A percentile compares a stretch with the other conserved stretches of the same genome.
Conservation (phyloP, 2,329 filamentous ascomycete genomes). For the Exophiala sideris region DNA sequence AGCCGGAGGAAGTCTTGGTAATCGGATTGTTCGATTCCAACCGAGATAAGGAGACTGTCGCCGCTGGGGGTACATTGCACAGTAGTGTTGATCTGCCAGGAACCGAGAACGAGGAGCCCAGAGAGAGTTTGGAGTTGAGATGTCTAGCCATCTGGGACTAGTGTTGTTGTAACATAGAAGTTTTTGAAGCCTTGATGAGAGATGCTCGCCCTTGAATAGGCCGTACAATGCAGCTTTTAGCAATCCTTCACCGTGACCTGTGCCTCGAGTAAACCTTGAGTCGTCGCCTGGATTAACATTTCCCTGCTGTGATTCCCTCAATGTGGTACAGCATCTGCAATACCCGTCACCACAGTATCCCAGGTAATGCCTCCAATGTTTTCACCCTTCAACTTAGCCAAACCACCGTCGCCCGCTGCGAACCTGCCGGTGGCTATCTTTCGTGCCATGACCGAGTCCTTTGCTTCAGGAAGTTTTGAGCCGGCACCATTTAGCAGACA, state of each 20-base stretch:
- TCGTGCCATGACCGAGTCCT: constrained; percentile 72
- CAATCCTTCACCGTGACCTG: no score
- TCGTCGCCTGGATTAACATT: not conserved
- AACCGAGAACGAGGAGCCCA: constrained; percentile 17
- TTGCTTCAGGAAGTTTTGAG: constrained; percentile 61
- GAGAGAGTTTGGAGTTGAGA: constrained; percentile 24
- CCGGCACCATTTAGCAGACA: constrained; percentile 64
- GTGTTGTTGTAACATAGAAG: not conserved
- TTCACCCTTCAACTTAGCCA: constrained; percentile 39
- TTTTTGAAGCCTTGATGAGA: no score
- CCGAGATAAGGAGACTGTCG: constrained; percentile 23
- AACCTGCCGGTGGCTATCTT: constrained; percentile 63
- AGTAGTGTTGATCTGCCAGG: constrained; percentile 22
- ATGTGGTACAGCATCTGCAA: constrained; percentile 12
- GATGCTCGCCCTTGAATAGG: not conserved
- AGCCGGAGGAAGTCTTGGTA: constrained; percentile 22
- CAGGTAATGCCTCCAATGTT: constrained; percentile 52
- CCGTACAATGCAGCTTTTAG: no score
- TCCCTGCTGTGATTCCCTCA: not conserved
- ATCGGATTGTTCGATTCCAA: constrained; percentile 23
- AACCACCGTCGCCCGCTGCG: constrained; percentile 33
- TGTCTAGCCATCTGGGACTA: constrained; percentile 22
- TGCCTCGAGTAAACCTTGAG: no score
- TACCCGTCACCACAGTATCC: constrained; percentile 41
- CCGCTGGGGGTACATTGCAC: constrained; percentile 21